Evolutionary conservation across 1,139 yeast species (phyloP).

Genomic region (Pichia sp.): DNA sequence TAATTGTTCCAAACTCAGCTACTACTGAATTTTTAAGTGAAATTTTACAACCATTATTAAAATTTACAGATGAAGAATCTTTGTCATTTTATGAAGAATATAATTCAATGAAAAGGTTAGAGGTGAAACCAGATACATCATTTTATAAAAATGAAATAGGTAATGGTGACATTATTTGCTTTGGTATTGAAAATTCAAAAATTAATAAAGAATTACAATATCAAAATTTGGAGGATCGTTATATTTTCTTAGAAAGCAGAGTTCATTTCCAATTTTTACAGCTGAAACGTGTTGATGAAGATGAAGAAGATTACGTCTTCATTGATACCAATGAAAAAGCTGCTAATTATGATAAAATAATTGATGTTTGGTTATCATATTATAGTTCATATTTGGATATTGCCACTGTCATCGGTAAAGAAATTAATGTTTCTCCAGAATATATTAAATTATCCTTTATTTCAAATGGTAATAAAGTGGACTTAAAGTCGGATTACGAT

Average conservation of each 20-base stretch:
- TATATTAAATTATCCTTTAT: conserved; percentile 61
- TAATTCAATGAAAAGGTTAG: conserved; percentile 55
- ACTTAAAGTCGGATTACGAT: conserved; percentile 33
- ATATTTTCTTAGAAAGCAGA: conserved; percentile 60
- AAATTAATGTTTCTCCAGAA: conserved; percentile 51
- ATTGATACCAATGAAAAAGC: conserved; percentile 9
- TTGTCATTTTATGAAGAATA: conserved; percentile 64
- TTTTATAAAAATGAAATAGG: conserved; percentile 61
- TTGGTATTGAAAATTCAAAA: conserved; percentile 37
- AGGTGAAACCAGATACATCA: conserved; percentile 38
- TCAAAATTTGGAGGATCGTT: conserved; percentile 43
- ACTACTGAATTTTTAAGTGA: conserved; percentile 41
- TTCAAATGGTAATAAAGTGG: conserved; percentile 11
- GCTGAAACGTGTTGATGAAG: conserved; percentile 35
- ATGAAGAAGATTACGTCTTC: conserved; percentile 22
- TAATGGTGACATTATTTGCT: conserved; percentile 71
- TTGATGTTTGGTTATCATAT: conserved; percentile 69
- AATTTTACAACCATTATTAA: conserved; percentile 39
- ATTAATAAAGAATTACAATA: conserved; percentile 8
- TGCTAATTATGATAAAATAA: conserved; percentile 12
- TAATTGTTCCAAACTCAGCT: conserved; percentile 47
- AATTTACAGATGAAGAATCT: conserved; percentile 36
- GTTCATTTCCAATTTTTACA: conserved; percentile 51
- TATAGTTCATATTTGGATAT: conserved; percentile 53
- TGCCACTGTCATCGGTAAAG: conserved; percentile 50